phyloP scores from a whole-genome alignment of 164 flowering plant genomes.

The Brasenia schreberi region DNA sequence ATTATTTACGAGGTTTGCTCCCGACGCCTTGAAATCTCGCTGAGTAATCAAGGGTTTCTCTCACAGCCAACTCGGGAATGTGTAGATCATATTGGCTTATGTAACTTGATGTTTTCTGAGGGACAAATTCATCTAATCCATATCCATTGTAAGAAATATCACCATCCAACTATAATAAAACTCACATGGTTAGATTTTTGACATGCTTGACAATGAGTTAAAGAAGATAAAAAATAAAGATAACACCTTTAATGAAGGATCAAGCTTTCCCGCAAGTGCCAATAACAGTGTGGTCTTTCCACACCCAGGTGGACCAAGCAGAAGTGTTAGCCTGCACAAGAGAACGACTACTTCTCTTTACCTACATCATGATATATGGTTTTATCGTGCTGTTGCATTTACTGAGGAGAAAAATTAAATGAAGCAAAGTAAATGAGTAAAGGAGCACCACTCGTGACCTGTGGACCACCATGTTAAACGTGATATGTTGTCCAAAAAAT shows the following conservation, averaged over 20 bases:
- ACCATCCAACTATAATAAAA: background rate
- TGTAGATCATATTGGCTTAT: slow-evolving; percentile 2
- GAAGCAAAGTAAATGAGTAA: no score
- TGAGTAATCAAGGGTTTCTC: slow-evolving; percentile 3
- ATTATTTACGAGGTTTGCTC: background rate
- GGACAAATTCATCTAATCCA: slow-evolving; percentile 1
- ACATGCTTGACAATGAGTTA: no score
- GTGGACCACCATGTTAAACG: no score
- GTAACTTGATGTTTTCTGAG: background rate
- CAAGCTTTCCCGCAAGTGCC: slow-evolving; percentile 1
- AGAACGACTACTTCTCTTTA: background rate
- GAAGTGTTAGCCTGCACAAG: background rate
- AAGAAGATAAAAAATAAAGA: no score
- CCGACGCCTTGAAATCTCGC: background rate
- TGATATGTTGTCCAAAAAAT: no score
- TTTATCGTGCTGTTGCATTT: background rate
- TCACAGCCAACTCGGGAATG: background rate
- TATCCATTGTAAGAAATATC: slow-evolving; percentile 1
- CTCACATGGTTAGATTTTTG: background rate
- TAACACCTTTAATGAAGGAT: background rate
- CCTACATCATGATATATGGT: background rate
- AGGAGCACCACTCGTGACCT: no score
- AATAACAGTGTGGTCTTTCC: slow-evolving; percentile 1
- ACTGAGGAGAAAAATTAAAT: no score
- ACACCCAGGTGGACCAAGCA: slow-evolving; percentile 1